Percentiles rank a stretch among this genome's conserved stretches.
These are phyloP conservation scores for Macrotyloma uniflorum DNA, from an alignment of 306 rosid species.

Conservation along the genomic window DNA sequence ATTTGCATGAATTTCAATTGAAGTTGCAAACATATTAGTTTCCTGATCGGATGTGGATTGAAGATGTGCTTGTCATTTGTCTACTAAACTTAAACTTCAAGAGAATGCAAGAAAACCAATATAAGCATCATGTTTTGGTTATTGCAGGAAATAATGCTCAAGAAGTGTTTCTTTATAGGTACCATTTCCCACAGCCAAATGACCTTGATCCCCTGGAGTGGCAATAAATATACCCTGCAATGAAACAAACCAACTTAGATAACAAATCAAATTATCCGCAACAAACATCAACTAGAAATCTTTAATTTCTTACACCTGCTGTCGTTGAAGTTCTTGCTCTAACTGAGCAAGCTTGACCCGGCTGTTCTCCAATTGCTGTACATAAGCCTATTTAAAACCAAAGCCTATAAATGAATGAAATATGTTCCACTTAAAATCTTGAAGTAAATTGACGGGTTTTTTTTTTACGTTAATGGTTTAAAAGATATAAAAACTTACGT, in stretches of 20 bases:
- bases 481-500: too few relatives aligned
- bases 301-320: slow-evolving; percentile 61
- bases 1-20: background rate
- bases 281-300: background rate
- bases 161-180: background rate
- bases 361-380: slow-evolving; percentile 79
- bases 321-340: slow-evolving; percentile 85
- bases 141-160: background rate
- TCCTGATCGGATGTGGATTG: background rate
- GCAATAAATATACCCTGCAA: slow-evolving; percentile 60
- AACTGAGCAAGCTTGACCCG: slow-evolving; percentile 66
- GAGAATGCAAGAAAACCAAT: background rate
- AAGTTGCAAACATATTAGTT: background rate
- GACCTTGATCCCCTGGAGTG: slow-evolving; percentile 55
- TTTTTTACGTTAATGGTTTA: too few relatives aligned
- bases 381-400: slow-evolving; percentile 86
- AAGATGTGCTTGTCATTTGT: background rate
- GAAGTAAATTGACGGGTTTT: too few relatives aligned
- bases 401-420: slow-evolving; percentile 53
- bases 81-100: background rate
- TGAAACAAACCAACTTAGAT: slow-evolving; percentile 2
- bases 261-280: background rate
- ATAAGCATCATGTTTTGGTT: slow-evolving; percentile 1
- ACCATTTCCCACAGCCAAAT: slow-evolving; percentile 64
- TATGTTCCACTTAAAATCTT: slow-evolving; percentile 40